A percentile compares a stretch with the other conserved stretches of the same genome.
Conservation (phyloP, 768 basidiomycete genomes). For the Suillus fuscotomentosus region DNA sequence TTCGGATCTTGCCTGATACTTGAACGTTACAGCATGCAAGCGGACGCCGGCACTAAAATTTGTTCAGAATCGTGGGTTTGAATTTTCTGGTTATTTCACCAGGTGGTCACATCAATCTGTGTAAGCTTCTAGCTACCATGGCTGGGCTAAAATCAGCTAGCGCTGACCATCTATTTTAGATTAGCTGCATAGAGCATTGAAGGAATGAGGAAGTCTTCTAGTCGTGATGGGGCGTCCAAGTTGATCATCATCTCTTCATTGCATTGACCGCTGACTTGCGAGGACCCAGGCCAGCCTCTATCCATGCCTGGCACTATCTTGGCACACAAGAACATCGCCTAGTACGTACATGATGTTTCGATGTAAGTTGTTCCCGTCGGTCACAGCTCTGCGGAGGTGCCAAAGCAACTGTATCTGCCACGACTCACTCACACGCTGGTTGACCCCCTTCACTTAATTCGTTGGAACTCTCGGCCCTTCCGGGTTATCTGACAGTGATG, state of each 20-base stretch:
- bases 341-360: constrained; percentile 43
- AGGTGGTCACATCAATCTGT: not conserved
- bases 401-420: constrained; percentile 39
- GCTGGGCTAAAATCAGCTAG: not conserved
- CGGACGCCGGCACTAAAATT: not conserved
- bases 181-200: not conserved
- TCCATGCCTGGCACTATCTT: constrained; percentile 83
- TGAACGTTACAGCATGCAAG: not conserved
- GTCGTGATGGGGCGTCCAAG: not conserved
- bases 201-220: not conserved
- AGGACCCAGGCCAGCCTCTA: constrained; percentile 62
- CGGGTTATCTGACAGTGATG: constrained; percentile 31
- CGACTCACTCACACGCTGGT: constrained; percentile 65
- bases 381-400: constrained; percentile 68
- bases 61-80: not conserved
- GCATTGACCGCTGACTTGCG: constrained; percentile 87
- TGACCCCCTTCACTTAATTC: constrained; percentile 57
- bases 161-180: not conserved
- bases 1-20: not conserved
- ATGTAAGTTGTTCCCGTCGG: constrained; percentile 72
- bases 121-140: not conserved
- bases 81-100: not conserved
- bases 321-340: constrained; percentile 85
- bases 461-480: constrained; percentile 41
- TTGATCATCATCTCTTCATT: constrained; percentile 26